Evolutionary conservation across 1,139 yeast species (phyloP).

Genomic region (Magnusiomyces paraingens): DNA sequence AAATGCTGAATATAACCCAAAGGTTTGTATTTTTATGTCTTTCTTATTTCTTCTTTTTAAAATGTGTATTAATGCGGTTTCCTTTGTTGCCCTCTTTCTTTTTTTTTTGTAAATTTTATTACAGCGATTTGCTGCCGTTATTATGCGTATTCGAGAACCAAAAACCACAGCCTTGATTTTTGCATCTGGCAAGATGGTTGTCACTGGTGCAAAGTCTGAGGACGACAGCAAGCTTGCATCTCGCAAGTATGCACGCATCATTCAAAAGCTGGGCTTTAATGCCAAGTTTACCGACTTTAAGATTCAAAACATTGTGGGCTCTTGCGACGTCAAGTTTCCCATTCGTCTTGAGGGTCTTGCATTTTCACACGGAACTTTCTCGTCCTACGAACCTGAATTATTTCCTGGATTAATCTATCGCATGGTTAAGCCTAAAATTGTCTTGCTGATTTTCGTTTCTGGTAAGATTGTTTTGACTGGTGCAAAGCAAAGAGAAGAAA

Average conservation of each 20-base stretch:
- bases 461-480: constrained; percentile 98
- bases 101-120: constrained; percentile 16
- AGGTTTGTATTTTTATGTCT: constrained; percentile 23
- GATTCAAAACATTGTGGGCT: constrained; percentile 97
- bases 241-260: constrained; percentile 94
- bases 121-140: constrained; percentile 96
- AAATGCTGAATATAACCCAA: constrained; percentile 97
- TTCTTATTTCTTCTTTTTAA: background rate
- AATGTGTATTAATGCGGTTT: constrained; percentile 1
- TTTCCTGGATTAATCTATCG: constrained; percentile 98
- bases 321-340: constrained; percentile 93
- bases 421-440: constrained; percentile 99
- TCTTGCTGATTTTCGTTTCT: constrained; percentile 86
- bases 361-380: constrained; percentile 97
- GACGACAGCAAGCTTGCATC: constrained; percentile 97
- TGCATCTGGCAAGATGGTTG: constrained; percentile 99
- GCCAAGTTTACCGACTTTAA: constrained; percentile 90
- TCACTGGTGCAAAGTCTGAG: constrained; percentile 97
- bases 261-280: constrained; percentile 94
- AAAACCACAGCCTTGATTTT: constrained; percentile 96
- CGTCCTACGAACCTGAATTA: constrained; percentile 95
- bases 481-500: constrained; percentile 98
- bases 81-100: no score
- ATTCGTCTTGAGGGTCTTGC: constrained; percentile 97
- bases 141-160: constrained; percentile 98